Evolutionary conservation across 2,329 filamentous ascomycete genomes (phyloP), one percentile per base, ranked within the genome.

Genomic region (Corinectria fuckeliana): DNA sequence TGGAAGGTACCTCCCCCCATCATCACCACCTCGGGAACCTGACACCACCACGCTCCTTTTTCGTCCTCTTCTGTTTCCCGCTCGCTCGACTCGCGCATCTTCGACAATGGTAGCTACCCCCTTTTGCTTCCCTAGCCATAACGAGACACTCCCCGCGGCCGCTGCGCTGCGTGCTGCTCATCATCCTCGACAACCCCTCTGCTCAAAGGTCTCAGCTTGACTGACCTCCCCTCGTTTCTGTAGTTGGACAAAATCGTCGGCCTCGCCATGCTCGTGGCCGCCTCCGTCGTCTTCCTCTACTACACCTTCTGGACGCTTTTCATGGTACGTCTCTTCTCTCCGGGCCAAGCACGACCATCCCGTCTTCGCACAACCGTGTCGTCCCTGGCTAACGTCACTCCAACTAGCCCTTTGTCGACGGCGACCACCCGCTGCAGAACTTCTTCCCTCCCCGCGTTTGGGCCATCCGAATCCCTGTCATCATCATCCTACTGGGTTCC

Each of bases 391-490:
- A 58, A 68, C 61, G 56, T 25, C 14, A n/a, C 57, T 44, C 47
- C 30, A n/a, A 44, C 49, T 55, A 99, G 95, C 95, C 95, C 75
- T 99, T 99, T 78, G 95, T 99, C 78, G 95, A 99, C 78, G 87
- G 91, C 58, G 92, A 92, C 76, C 95, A 99, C 78, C 89, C 92
- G 57, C 89, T 98, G 59, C 95, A 99, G 76, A 90, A 90, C 76
- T 85, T 98, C 81, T 99, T 99, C 82, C 95, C 92, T 63, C 94
- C 94, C 45, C 93, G 95, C 76, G 93, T 97, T 76, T 99, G 95
- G 95, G 95, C 95, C 61, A 97, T 99, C 76, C 93, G 95, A 77
- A 95, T 99, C 73, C 95, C 95, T 69, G 94, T 99, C 71, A 97
- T 99, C 76, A 88, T 99, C 69, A 90, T 97, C 64, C 88, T 99